These are phyloP conservation scores for Fusarium mundagurra DNA, from an alignment of 2,329 filamentous ascomycete genomes.

Conservation along the genomic window DNA sequence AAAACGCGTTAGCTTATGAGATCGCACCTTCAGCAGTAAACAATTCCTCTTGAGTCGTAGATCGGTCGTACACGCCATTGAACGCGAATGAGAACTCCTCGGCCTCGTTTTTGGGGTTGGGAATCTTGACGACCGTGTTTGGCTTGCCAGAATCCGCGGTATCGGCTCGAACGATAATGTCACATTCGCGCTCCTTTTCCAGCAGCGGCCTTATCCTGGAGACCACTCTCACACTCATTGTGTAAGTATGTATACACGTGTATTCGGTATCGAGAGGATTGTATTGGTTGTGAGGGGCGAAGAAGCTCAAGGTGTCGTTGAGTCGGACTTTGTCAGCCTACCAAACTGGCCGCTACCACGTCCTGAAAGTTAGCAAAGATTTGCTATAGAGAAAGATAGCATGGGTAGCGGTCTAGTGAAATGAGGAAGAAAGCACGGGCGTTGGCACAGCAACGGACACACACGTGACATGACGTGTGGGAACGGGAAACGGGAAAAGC, in stretches of 20 bases:
- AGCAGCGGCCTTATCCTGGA: conserved; percentile 90
- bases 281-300: conserved; percentile 13
- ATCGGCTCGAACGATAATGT: conserved; percentile 81
- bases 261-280: conserved; percentile 16
- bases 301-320: conserved; percentile 23
- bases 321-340: conserved; percentile 39
- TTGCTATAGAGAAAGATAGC: conserved; percentile 28
- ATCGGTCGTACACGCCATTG: conserved; percentile 88
- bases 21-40: conserved; percentile 86
- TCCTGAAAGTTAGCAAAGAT: conserved; percentile 33
- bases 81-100: conserved; percentile 96
- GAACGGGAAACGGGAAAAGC: conserved; percentile 49
- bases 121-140: conserved; percentile 82
- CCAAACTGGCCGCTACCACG: conserved; percentile 37
- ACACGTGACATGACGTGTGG: conserved; percentile 44
- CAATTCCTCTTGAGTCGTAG: conserved; percentile 83
- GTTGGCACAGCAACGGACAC: conserved; percentile 37
- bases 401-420: conserved; percentile 22
- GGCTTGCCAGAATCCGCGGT: conserved; percentile 69
- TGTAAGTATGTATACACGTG: background rate
- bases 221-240: conserved; percentile 82
- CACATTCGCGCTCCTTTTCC: conserved; percentile 84
- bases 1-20: conserved; percentile 7
- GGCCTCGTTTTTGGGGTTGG: conserved; percentile 89
- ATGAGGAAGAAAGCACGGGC: conserved; percentile 12